Conservation (phyloP, 192 early-diverging fungal genomes). For the Podila clonocystis region DNA sequence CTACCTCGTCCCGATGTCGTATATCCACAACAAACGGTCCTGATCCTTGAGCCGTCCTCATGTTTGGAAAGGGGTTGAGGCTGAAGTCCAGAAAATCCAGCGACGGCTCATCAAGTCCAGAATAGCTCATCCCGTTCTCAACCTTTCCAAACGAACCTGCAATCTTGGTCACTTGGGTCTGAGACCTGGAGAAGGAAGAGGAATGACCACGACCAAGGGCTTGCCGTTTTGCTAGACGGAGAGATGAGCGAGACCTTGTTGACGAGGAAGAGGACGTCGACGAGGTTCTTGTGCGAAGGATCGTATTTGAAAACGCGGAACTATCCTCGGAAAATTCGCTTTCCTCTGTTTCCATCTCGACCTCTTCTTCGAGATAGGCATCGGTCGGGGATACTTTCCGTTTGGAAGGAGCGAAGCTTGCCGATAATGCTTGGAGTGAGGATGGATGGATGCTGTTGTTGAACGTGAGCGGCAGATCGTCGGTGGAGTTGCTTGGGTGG, state of each 20-base stretch:
- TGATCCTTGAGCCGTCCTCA: not conserved
- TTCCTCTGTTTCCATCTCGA: not conserved
- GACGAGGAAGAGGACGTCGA: not conserved
- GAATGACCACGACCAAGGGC: not conserved
- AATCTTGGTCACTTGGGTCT: not conserved
- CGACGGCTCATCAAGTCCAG: not conserved
- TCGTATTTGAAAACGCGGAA: not conserved
- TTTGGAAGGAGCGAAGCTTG: not conserved
- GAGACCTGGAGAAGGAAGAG: not conserved
- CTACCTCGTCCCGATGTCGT: conserved; percentile 3
- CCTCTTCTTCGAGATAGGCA: not conserved
- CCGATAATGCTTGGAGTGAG: not conserved
- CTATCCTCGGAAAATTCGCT: not conserved
- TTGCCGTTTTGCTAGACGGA: not conserved
- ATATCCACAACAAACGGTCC: not conserved
- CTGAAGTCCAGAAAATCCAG: not conserved
- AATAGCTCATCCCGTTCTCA: not conserved
- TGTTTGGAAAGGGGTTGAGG: not conserved
- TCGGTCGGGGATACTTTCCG: not conserved
- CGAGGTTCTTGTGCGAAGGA: not conserved
- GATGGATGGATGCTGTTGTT: not conserved
- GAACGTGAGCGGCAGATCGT: not conserved
- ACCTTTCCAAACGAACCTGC: conserved; percentile 1
- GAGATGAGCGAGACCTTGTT: not conserved
- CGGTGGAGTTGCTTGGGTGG: conserved; percentile 11